Evolutionary conservation across 305 asterid species (phyloP).

Genomic region (Solanum hybrid): DNA sequence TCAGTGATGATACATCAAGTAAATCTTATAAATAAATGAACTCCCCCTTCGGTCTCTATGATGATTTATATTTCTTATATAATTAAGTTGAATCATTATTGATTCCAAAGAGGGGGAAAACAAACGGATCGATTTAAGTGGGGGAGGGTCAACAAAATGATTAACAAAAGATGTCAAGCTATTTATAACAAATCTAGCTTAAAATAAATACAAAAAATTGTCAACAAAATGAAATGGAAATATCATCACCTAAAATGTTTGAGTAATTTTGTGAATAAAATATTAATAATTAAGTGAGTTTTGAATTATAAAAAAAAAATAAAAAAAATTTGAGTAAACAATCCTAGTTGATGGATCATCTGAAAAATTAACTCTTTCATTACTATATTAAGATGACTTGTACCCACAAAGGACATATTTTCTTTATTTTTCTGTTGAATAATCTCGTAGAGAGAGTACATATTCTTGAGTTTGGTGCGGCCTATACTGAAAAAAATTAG

Average conservation of each 20-base stretch:
- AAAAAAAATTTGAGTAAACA: too few species aligned
- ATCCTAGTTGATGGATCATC: neutral
- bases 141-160: neutral
- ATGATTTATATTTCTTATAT: neutral
- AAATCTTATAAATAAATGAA: neutral
- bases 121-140: neutral
- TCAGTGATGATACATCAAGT: neutral
- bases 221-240: neutral
- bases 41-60: neutral
- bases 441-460: neutral
- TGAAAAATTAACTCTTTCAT: too few species aligned
- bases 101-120: fast-evolving
- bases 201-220: neutral
- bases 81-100: neutral
- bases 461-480: neutral
- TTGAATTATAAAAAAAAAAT: too few species aligned
- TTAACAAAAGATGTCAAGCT: neutral
- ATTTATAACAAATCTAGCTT: neutral
- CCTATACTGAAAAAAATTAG: neutral
- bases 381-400: neutral
- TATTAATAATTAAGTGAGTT: too few species aligned
- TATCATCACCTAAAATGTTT: neutral
- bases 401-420: neutral
- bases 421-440: neutral
- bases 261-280: too few species aligned